Base-by-base conservation (phyloP, 2,329 filamentous ascomycete genomes). In the Ceratocystis colombiana region DNA sequence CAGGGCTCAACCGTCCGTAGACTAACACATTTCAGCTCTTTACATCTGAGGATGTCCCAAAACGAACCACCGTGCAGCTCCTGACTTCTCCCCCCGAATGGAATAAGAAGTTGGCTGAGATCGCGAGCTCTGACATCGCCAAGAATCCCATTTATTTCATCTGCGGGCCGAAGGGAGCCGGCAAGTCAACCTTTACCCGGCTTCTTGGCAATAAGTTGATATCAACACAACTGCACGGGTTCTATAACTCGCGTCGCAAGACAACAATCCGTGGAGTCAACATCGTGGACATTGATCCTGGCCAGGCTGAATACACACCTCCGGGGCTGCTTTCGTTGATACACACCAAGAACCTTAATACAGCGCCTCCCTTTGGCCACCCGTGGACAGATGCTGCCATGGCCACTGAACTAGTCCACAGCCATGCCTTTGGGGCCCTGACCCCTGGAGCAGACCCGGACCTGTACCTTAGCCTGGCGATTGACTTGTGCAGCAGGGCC, bases 211-310 rank as follows among this genome's bases (percentile, higher is more conserved):
- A 92, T 71, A 81, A 83, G 10, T 75, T 89, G 7, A 74, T 89
- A n/a, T 87, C 84, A 2, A 67, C 63, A 74, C 77, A 59, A 71
- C 72, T 67, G 69, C 61, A 1, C 66, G 68, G 70, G 70, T 71
- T 70, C 70, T 70, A 46, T 70, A 68, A 8, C n/a, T 44, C 17
- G 17, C 30, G 22, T 20, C 68, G 64, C 30, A 66, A 66, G 50
- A 33, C 67, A 15, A 67, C 55, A 7, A 46, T 64, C 48, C 67
- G 68, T 59, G 71, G 68, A 55, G 77, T 87, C 30, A 80, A 79
- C 65, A 77, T 88, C n/a, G 79, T 94, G 5, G 89, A 94, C 70
- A 78, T 93, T 8, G 89, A 94, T 72, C 87, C 88, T 0, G 87
- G 86, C 0, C 88, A 91, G 71, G 88, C 89, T 2, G 89, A 92